Evolutionary conservation across 805 yeast species (phyloP), one percentile per base, ranked within the genome.

Genomic region (Candida nonsorbophila): DNA sequence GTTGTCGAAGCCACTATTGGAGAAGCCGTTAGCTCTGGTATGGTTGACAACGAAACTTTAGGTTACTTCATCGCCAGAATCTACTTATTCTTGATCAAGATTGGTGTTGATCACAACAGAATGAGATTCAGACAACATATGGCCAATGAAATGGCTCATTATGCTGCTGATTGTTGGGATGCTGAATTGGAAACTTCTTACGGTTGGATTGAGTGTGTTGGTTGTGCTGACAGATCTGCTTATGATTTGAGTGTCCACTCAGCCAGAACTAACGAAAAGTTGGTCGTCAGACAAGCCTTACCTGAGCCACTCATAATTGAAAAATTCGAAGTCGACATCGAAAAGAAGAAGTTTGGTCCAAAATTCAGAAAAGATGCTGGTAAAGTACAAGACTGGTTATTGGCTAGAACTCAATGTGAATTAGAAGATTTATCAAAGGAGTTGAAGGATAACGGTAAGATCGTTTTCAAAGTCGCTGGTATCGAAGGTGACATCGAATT

Each of bases 201-300:
- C 50, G 99, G 99, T 49, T 92, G 99, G 99, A 84, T 92, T 49
- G 99, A 92, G 69, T 94, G 98, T 79, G 97, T 92, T 56, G 99
- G 99, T 45, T 92, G 97, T 69, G 99, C 99, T 42, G 99, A 92
- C 67, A 79, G 99, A 70, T 84, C 95, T 25, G 99, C 99, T 23
- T 92, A 86, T 56, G 99, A 92, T 67, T 76, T 92, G 60, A 74
- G 90, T 27, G 98, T 94, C 38, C 99, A 92, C 58, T 65, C 97
- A 25, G 92, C 90, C 33, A 84, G 84, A 63, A 92, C 98, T 34
- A 86, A 86, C 62, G 96, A 86, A 67, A 90, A 87, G 64, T 69
- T 92, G 47, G 88, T 87, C 36, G 99, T 92, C 25, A 84, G 97
- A 72, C 83, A 92, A 66, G 74, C 85, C 34, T 74, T 92, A 47